Evolutionary conservation across 177 flowering plant genomes (phyloP), one percentile per base, ranked within the genome.

Genomic region (Telopea speciosissima): DNA sequence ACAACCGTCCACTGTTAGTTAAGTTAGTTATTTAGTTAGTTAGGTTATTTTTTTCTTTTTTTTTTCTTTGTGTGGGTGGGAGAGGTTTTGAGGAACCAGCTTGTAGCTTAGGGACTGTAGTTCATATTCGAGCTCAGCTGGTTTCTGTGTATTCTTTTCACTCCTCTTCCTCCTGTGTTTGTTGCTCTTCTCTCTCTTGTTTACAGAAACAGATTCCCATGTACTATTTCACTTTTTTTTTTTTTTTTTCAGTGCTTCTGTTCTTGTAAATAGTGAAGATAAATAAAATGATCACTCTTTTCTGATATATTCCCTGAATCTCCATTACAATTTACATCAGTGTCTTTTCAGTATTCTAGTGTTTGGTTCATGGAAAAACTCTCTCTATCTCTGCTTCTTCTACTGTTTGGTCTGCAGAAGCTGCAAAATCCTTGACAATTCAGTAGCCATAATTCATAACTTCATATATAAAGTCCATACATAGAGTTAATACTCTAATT

Each of bases 51-150:
- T 25, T 6, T 61, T 26, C 22, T 14, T 64, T 66, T 24, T 62
- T 49, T 49, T 62, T 26, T 67, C 26, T 62, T 67, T 63, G 25
- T 68, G 12, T 24, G 24, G 28, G n/a, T 36, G 49, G 24, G 45
- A 28, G 70, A 70, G 19, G 28, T 70, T 68, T 60, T 66, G 42
- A 36, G 66, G 31, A 64, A 62, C 68, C 84, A 83, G 89, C 82
- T 83, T 75, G 87, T 75, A 87, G 89, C 86, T 86, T 76, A 77
- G 74, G 74, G 73, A 3, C n/a, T 68, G 74, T 74, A 71, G 74
- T 59, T 84, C 78, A 75, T 66, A 62, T 33, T 71, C 21, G 77
- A 82, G 87, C 87, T 84, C 89, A 85, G 87, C 87, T 85, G 86
- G 83, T 76, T 76, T 79, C 76, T 79, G 77, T 75, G 77, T 79